Evolutionary conservation across 805 yeast species (phyloP).

Genomic region (Pichia eremophila): DNA sequence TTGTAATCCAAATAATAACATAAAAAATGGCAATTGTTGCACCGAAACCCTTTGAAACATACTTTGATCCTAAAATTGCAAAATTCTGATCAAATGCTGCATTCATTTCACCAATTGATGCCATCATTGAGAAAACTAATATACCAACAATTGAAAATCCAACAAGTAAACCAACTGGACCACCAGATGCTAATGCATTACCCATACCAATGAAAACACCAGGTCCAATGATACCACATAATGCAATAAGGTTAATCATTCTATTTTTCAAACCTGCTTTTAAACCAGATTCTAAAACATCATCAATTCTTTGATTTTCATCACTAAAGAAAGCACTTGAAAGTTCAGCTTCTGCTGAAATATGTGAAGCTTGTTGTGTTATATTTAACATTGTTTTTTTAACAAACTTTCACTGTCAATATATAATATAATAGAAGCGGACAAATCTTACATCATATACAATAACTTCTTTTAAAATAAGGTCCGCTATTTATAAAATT

Average conservation of each 20-base stretch:
- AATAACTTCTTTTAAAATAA: too few relatives aligned
- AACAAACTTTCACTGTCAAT: too few relatives aligned
- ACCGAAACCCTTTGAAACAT: conserved; percentile 48
- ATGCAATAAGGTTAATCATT: conserved; percentile 15
- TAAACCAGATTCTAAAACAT: conserved; percentile 10
- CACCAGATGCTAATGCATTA: conserved; percentile 37
- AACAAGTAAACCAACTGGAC: conserved; percentile 40
- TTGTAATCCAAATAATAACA: conserved; percentile 48
- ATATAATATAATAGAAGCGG: too few relatives aligned
- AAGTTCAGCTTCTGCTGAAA: conserved; percentile 8
- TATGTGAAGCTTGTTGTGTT: conserved; percentile 1
- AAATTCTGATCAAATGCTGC: conserved; percentile 46
- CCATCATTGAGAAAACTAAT: conserved; percentile 46
- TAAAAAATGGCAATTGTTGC: conserved; percentile 47
- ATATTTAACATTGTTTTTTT: background rate
- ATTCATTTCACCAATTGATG: conserved; percentile 46
- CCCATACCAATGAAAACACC: conserved; percentile 45
- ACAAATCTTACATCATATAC: too few relatives aligned
- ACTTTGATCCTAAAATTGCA: conserved; percentile 40
- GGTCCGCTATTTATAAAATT: too few relatives aligned
- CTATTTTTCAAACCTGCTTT: conserved; percentile 16
- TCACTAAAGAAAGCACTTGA: conserved; percentile 8
- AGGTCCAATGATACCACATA: conserved; percentile 50
- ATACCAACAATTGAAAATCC: conserved; percentile 47
- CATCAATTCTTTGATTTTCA: conserved; percentile 11